phyloP scores from a whole-genome alignment of 2,329 filamentous ascomycete genomes.

The Penicillium glabrum region DNA sequence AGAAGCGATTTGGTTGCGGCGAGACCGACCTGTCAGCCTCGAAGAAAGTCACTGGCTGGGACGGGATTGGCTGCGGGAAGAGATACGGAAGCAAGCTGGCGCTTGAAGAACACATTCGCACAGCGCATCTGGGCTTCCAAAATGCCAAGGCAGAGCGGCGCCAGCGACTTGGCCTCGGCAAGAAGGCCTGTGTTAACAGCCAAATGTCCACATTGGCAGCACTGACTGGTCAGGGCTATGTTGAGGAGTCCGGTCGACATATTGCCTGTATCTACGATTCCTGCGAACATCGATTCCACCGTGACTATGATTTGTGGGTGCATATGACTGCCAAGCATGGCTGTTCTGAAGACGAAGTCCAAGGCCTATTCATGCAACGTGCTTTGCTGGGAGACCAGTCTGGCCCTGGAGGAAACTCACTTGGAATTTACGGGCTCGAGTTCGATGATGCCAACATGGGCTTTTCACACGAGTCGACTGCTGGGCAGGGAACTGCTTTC shows the following conservation, averaged over 20 bases:
- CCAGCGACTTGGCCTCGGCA: slow-evolving; percentile 31
- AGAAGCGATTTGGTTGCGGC: slow-evolving; percentile 75
- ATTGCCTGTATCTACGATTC: slow-evolving; percentile 53
- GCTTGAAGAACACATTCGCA: slow-evolving; percentile 81
- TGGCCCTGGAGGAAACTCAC: slow-evolving; percentile 25
- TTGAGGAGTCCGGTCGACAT: slow-evolving; percentile 47
- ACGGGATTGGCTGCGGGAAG: slow-evolving; percentile 68
- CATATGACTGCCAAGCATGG: slow-evolving; percentile 53
- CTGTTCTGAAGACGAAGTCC: slow-evolving; percentile 40
- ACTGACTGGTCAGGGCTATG: slow-evolving; percentile 59
- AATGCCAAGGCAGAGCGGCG: slow-evolving; percentile 43
- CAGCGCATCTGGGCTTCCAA: slow-evolving; percentile 69
- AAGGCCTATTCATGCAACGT: slow-evolving; percentile 41
- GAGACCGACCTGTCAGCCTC: slow-evolving; percentile 60
- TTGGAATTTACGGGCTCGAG: slow-evolving; percentile 40
- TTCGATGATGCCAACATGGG: slow-evolving; percentile 21
- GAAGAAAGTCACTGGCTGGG: slow-evolving; percentile 65
- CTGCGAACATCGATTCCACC: slow-evolving; percentile 57
- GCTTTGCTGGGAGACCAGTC: slow-evolving; percentile 35
- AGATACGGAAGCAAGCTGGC: slow-evolving; percentile 74
- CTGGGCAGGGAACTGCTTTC: not conserved
- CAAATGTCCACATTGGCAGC: slow-evolving; percentile 43
- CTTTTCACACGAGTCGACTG: not conserved
- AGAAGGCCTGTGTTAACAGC: slow-evolving; percentile 7
- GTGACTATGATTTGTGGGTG: slow-evolving; percentile 57